Evolutionary conservation across 352 stramenopile genomes (phyloP).

Genomic region (Pythium oligandrum): DNA sequence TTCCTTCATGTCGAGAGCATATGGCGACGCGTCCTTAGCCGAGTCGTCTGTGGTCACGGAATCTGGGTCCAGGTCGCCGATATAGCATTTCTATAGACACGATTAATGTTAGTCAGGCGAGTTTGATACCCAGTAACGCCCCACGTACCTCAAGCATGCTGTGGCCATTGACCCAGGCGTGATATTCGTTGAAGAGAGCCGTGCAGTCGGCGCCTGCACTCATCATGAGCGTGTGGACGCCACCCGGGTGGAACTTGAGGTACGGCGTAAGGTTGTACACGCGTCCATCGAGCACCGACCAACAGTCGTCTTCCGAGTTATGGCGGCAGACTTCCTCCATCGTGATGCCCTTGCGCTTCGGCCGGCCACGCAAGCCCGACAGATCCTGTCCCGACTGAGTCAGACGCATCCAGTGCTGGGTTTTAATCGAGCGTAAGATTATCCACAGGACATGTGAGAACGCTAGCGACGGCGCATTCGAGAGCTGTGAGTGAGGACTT

Average conservation of each 20-base stretch:
- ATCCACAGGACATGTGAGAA: neutral
- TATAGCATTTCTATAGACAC: slow-evolving; percentile 60
- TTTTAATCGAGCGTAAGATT: neutral
- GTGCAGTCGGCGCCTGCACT: slow-evolving; percentile 93
- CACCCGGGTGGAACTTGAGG: slow-evolving; percentile 97
- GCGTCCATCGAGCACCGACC: slow-evolving; percentile 87
- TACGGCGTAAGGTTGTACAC: slow-evolving; percentile 97
- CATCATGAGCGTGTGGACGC: slow-evolving; percentile 89
- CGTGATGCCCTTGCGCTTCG: slow-evolving; percentile 57
- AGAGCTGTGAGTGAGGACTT: neutral
- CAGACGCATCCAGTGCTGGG: slow-evolving; percentile 91
- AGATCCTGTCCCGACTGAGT: slow-evolving; percentile 82
- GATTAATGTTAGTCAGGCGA: neutral
- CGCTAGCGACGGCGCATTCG: neutral
- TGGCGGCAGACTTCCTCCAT: slow-evolving; percentile 87
- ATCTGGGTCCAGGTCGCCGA: slow-evolving; percentile 58
- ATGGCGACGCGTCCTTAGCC: slow-evolving; percentile 20
- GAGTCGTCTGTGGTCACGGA: slow-evolving; percentile 18
- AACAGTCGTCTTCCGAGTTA: slow-evolving; percentile 89
- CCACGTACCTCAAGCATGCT: slow-evolving; percentile 71
- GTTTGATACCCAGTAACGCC: slow-evolving; percentile 1
- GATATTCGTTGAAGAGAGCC: slow-evolving; percentile 95
- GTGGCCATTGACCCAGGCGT: slow-evolving; percentile 93
- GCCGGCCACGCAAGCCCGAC: slow-evolving; percentile 57
- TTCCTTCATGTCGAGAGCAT: slow-evolving; percentile 54